phyloP scores from a whole-genome alignment of 306 rosid genomes.

The Quillaja saponaria region DNA sequence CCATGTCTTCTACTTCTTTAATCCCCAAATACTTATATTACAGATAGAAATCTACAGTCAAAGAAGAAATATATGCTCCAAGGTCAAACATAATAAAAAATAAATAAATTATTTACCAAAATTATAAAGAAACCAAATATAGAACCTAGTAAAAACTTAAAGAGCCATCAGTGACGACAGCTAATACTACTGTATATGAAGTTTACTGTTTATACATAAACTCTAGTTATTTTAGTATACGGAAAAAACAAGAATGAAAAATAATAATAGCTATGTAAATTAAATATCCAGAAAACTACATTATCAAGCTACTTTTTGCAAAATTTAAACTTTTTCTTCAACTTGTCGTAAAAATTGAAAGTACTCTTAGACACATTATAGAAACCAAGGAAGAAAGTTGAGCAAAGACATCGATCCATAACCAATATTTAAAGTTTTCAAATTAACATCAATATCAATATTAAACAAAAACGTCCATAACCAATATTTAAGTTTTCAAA shows the following conservation, averaged over 20 bases:
- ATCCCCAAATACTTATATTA: slow-evolving; percentile 19
- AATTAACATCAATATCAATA: too few species aligned
- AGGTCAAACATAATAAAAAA: slow-evolving; percentile 22
- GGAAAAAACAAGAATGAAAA: background rate
- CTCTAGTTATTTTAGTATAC: background rate
- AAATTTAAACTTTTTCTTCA: background rate
- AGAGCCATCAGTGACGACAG: slow-evolving; percentile 23
- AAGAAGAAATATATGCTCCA: slow-evolving; percentile 5
- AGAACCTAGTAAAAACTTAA: slow-evolving; percentile 5
- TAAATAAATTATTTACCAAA: slow-evolving; percentile 1
- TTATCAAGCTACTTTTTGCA: background rate
- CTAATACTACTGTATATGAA: slow-evolving; percentile 5
- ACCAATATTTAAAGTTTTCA: background rate
- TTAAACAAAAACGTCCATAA: background rate
- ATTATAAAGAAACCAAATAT: background rate
- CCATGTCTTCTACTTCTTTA: slow-evolving; percentile 54
- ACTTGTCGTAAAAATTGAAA: slow-evolving; percentile 10
- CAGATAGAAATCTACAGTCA: slow-evolving; percentile 24
- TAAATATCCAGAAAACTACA: background rate
- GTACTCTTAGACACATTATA: background rate
- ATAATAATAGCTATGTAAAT: background rate
- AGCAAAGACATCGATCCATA: background rate
- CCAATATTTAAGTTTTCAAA: background rate
- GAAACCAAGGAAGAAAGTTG: background rate
- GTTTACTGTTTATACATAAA: background rate